Conservation (phyloP, 2,329 filamentous ascomycete genomes). For the Aotearoamyces nothofagi region DNA sequence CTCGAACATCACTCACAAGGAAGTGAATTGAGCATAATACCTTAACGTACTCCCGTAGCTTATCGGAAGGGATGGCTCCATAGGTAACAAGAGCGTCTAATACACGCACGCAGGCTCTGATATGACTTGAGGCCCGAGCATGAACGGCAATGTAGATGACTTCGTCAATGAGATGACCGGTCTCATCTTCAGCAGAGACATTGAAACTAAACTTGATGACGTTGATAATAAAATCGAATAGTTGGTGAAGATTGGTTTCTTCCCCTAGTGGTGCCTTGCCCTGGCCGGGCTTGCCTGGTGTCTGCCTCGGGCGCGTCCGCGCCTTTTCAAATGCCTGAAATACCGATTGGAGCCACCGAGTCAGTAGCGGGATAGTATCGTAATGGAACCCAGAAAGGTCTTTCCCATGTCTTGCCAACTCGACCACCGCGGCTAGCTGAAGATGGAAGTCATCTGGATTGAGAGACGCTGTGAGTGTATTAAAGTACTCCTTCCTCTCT, state of each 20-base stretch:
- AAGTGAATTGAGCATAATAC: conserved; percentile 60
- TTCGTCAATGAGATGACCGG: conserved; percentile 43
- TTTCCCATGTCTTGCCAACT: conserved; percentile 45
- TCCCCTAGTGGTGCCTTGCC: conserved; percentile 28
- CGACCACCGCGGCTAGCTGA: conserved; percentile 46
- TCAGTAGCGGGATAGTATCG: conserved; percentile 46
- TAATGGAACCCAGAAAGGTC: conserved; percentile 53
- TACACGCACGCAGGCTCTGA: conserved; percentile 50
- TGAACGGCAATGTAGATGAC: conserved; percentile 52
- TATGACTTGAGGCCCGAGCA: conserved; percentile 48
- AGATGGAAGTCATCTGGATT: conserved; percentile 49
- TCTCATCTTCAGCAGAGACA: conserved; percentile 44
- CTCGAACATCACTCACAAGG: conserved; percentile 42
- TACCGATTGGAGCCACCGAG: conserved; percentile 39
- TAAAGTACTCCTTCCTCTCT: conserved; percentile 51
- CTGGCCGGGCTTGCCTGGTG: conserved; percentile 24
- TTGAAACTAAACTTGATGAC: conserved; percentile 66
- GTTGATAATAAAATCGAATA: conserved; percentile 52
- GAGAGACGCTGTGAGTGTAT: conserved; percentile 39
- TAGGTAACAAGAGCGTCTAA: conserved; percentile 60
- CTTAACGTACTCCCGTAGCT: conserved; percentile 50
- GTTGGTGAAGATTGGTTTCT: conserved; percentile 43
- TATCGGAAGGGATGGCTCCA: conserved; percentile 47
- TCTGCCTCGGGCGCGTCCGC: conserved; percentile 31
- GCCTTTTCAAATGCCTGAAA: conserved; percentile 38